Base-by-base conservation (phyloP, 345 rosid species). In the Brassica juncea region DNA sequence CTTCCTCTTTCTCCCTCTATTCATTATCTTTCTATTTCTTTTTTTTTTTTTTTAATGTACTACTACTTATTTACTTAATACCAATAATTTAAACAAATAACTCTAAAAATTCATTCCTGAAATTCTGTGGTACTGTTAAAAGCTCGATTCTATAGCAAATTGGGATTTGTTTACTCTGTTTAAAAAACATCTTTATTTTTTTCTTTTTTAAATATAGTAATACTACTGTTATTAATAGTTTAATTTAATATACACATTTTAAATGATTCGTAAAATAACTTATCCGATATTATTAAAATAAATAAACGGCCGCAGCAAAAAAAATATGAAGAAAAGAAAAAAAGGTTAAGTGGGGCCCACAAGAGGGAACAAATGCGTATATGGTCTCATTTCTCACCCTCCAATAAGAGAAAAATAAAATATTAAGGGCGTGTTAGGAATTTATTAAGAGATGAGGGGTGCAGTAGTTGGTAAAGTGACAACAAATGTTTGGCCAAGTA, bases 1-100 rank as follows among this genome's bases (percentile, higher is more conserved):
- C 86, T 83, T 55, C 83, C 80, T 73, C 44, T 60, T 39, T 70
- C 66, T 61, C 19, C 28, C 64, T 61, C 89, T 84, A 84, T 84
- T 84, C 23, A 71, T 71, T 77, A 54, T 55, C 44, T 77, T 77
- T 63, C 66, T 54, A 31, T 77, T 64, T 52, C 31, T 71, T 78
- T 77, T 42, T 28, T 71, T 78, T 77, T 42, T 28, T 19, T 19
- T 19, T 19, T 19, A 19, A 69, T 61, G 28, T 30, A 28, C 35
- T 11, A 2, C 19, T 19, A 19, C 19, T 19, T 19, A 19, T 19
- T 19, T 19, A 19, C 19, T 19, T 19, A 19, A 19, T 19, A 19
- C 19, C 19, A 19, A 19, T 19, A 19, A 19, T 19, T 19, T 2
- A 23, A 2, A 23, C 63, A 2, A 4, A 23, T 59, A 8, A 10